Evolutionary conservation across 1,139 yeast species (phyloP).

Genomic region (Yamadazyma buinensis): DNA sequence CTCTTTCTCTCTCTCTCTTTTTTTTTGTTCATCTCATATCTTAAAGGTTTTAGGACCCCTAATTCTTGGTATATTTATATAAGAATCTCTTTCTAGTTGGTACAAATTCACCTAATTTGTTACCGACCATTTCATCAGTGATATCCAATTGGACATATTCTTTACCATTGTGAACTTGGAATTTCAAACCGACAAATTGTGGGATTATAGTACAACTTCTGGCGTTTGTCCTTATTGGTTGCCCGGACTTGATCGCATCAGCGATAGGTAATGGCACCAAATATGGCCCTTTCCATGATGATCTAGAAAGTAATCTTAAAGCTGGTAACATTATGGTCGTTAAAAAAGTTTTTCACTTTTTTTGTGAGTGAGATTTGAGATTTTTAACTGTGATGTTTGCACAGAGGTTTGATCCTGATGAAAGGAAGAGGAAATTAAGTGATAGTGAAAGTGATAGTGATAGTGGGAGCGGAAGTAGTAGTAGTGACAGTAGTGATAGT

Average conservation of each 20-base stretch:
- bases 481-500: constrained; percentile 6
- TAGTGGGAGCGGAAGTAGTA: constrained; percentile 7
- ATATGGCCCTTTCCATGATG: constrained; percentile 93
- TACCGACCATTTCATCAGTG: constrained; percentile 97
- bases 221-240: constrained; percentile 92
- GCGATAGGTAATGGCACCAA: constrained; percentile 90
- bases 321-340: constrained; percentile 67
- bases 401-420: constrained; percentile 56
- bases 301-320: constrained; percentile 50
- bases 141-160: constrained; percentile 87
- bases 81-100: constrained; percentile 86
- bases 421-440: constrained; percentile 15
- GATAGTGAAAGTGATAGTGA: constrained; percentile 8
- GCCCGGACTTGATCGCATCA: constrained; percentile 73
- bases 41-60: constrained; percentile 7
- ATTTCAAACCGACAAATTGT: constrained; percentile 88
- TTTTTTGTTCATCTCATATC: too few relatives aligned
- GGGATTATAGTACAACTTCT: constrained; percentile 93
- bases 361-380: not conserved
- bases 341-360: not conserved
- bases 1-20: too few relatives aligned
- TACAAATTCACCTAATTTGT: constrained; percentile 91
- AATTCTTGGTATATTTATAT: constrained; percentile 70
- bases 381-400: constrained; percentile 49
- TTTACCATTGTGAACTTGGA: constrained; percentile 94